Conservation (phyloP, 495 filamentous ascomycete species). For the Neurospora sp. region DNA sequence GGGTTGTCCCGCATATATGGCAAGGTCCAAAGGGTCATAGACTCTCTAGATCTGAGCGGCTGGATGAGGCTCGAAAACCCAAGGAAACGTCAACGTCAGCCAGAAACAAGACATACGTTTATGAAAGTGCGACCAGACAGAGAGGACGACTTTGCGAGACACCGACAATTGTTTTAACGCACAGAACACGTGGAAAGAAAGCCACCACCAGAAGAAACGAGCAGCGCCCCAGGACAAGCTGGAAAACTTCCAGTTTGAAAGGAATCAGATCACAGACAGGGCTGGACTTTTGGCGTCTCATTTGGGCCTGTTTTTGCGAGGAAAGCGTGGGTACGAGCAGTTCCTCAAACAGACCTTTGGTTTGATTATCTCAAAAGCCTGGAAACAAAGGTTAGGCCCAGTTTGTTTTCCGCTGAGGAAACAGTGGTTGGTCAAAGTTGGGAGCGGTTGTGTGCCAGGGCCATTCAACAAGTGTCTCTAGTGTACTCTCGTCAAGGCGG, state of each 20-base stretch:
- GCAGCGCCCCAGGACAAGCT: background rate
- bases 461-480: background rate
- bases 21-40: background rate
- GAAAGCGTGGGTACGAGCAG: background rate
- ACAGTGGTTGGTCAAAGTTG: background rate
- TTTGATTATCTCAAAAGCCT: background rate
- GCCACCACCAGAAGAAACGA: background rate
- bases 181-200: background rate
- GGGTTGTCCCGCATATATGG: background rate
- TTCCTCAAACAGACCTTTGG: background rate
- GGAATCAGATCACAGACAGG: background rate
- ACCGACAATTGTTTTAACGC: background rate
- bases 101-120: background rate
- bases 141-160: background rate
- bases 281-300: background rate
- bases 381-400: background rate
- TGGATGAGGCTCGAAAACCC: background rate
- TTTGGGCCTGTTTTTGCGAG: background rate
- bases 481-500: background rate
- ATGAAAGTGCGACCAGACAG: background rate
- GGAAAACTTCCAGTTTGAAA: background rate
- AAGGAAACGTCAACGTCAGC: background rate
- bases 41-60: background rate
- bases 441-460: background rate
- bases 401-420: background rate